Conservation (phyloP, 345 rosid genomes). For the Aethionema arabicum region DNA sequence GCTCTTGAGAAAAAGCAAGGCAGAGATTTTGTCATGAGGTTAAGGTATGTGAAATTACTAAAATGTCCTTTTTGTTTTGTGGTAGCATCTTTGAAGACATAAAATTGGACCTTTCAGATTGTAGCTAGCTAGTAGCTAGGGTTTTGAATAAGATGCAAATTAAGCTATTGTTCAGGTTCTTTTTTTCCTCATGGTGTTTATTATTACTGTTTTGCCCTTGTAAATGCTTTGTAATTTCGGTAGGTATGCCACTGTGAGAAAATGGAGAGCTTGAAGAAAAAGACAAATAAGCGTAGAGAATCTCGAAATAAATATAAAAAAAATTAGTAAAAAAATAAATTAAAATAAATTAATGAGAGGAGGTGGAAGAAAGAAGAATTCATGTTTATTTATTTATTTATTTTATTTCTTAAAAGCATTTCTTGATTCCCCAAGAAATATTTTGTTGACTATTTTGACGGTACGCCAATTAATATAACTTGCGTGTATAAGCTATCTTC, state of each 20-base stretch:
- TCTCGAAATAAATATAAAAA: not conserved
- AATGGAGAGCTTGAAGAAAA: not conserved
- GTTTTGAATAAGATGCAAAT: constrained; percentile 11
- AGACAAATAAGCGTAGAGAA: constrained; percentile 1
- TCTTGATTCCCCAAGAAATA: not conserved
- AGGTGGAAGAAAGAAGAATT: constrained; percentile 5
- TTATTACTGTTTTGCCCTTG: constrained; percentile 3
- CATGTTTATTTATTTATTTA: not conserved
- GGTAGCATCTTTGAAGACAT: constrained; percentile 11
- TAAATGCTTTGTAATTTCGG: not conserved
- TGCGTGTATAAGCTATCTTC: constrained; percentile 12
- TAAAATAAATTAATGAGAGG: not conserved
- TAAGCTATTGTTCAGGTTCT: not conserved
- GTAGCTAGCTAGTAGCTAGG: constrained; percentile 13
- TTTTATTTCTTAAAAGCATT: constrained; percentile 5
- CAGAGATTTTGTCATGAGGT: constrained; percentile 10
- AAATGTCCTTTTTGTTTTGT: not conserved
- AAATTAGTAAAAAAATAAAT: not conserved
- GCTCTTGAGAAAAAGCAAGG: constrained; percentile 10
- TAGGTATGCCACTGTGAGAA: not conserved
- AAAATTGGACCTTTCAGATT: not conserved
- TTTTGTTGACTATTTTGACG: not conserved
- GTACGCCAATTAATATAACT: not conserved
- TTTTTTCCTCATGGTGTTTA: not conserved
- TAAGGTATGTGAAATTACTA: not conserved